These are phyloP conservation scores for Diaporthe vexans DNA, from an alignment of 2,329 filamentous ascomycete species.

Conservation along the genomic window DNA sequence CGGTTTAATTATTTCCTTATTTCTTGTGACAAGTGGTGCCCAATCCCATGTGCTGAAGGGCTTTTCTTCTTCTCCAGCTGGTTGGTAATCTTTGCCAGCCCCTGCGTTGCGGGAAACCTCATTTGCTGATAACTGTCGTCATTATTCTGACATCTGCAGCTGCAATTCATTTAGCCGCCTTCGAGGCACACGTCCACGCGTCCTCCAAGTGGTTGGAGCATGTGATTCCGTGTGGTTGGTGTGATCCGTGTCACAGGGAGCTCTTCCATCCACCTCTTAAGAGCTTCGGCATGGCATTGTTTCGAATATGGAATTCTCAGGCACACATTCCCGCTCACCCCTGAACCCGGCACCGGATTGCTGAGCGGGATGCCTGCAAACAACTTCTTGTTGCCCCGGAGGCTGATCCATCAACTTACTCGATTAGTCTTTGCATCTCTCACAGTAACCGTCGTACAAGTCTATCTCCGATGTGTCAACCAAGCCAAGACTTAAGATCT, in stretches of 20 bases:
- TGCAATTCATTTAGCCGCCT: not conserved
- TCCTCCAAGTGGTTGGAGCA: not conserved
- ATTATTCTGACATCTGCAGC: not conserved
- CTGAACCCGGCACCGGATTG: not conserved
- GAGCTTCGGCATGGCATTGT: conserved; percentile 17
- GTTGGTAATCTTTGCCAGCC: not conserved
- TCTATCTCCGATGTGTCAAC: conserved; percentile 22
- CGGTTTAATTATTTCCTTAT: too few species aligned
- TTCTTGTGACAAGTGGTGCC: not conserved
- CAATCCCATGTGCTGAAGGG: not conserved
- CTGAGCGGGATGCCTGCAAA: not conserved
- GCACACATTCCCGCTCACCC: conserved; percentile 5
- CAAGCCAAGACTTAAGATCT: conserved; percentile 17
- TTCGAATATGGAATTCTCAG: conserved; percentile 1
- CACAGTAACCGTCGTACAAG: conserved; percentile 22
- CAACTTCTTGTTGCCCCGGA: not conserved
- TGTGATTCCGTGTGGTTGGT: conserved; percentile 7
- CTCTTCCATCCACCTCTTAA: not conserved
- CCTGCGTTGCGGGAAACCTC: not conserved
- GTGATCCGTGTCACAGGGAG: conserved; percentile 19
- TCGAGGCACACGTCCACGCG: not conserved
- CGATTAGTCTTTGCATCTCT: conserved; percentile 24
- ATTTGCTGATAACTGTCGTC: not conserved
- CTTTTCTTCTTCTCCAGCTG: not conserved
- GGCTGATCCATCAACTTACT: not conserved